These are phyloP conservation scores for Tetrahymena malaccensis DNA, from an alignment of 73 alveolate genomes.

Conservation along the genomic window DNA sequence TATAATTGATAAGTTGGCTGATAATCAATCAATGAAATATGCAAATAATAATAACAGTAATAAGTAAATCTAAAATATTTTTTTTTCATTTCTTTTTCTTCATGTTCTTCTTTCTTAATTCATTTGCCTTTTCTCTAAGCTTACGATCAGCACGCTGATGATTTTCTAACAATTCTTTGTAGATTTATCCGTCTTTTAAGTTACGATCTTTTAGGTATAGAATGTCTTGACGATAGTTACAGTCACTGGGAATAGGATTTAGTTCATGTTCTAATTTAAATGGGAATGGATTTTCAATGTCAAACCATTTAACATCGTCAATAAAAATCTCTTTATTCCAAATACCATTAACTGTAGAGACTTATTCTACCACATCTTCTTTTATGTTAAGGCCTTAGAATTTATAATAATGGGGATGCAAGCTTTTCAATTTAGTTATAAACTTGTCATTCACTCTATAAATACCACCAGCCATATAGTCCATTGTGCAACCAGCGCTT, in stretches of 20 bases:
- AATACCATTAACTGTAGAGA: conserved; percentile 1
- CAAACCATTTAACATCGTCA: conserved; percentile 36
- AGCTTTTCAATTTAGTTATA: neutral
- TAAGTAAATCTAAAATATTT: neutral
- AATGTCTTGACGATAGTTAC: conserved; percentile 32
- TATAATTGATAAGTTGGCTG: no score
- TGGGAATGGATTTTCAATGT: conserved; percentile 12
- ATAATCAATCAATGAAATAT: neutral
- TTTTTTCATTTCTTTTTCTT: neutral
- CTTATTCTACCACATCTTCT: conserved; percentile 28
- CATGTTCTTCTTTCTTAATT: neutral
- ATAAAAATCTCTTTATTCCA: conserved; percentile 22
- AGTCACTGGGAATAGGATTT: conserved; percentile 44
- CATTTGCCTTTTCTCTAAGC: conserved; percentile 9
- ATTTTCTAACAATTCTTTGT: conserved; percentile 24
- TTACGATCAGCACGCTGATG: conserved; percentile 23
- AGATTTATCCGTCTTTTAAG: conserved; percentile 17
- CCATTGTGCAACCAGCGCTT: conserved; percentile 2
- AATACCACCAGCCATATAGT: conserved; percentile 19
- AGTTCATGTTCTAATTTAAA: conserved; percentile 28
- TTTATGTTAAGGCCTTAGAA: conserved; percentile 25
- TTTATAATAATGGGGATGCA: conserved; percentile 19
- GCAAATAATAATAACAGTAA: neutral
- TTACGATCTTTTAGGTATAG: conserved; percentile 21
- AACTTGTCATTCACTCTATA: conserved; percentile 10